These are phyloP conservation scores for Eurotiales sp. DNA, from an alignment of 2,329 filamentous ascomycete species.

Conservation along the genomic window DNA sequence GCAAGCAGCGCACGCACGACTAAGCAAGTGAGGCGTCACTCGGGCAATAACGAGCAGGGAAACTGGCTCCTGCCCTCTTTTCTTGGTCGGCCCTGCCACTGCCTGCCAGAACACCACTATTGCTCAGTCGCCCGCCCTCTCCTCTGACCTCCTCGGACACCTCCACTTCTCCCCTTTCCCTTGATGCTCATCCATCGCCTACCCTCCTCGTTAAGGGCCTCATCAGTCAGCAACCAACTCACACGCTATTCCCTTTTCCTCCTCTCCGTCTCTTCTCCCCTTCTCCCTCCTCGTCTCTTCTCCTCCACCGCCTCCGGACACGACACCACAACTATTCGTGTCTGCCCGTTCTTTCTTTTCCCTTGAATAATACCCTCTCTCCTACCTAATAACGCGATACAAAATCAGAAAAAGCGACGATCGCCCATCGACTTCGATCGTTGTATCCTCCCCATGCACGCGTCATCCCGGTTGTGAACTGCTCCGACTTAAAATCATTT, in stretches of 20 bases:
- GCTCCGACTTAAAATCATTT: background rate
- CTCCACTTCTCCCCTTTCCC: background rate
- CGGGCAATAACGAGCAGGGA: too few species aligned
- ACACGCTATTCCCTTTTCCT: constrained; percentile 1
- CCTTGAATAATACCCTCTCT: constrained; percentile 6
- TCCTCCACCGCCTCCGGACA: constrained; percentile 2
- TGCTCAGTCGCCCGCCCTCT: background rate
- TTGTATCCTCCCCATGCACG: background rate
- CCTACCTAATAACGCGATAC: background rate
- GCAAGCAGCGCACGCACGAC: too few species aligned
- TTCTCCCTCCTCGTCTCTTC: constrained; percentile 8
- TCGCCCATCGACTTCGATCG: constrained; percentile 2
- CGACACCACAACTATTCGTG: too few species aligned
- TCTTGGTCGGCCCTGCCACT: too few species aligned
- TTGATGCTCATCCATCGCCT: background rate
- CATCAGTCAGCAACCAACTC: background rate
- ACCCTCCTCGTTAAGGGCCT: background rate
- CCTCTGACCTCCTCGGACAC: background rate
- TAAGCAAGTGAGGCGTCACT: too few species aligned
- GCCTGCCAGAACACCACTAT: too few species aligned
- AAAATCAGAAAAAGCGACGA: background rate
- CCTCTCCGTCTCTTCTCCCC: constrained; percentile 1
- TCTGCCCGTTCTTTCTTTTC: constrained; percentile 5
- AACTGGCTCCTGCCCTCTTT: too few species aligned
- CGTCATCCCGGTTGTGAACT: constrained; percentile 1